Conservation (phyloP, 257 asterid genomes). For the Linderniella brevidens region DNA sequence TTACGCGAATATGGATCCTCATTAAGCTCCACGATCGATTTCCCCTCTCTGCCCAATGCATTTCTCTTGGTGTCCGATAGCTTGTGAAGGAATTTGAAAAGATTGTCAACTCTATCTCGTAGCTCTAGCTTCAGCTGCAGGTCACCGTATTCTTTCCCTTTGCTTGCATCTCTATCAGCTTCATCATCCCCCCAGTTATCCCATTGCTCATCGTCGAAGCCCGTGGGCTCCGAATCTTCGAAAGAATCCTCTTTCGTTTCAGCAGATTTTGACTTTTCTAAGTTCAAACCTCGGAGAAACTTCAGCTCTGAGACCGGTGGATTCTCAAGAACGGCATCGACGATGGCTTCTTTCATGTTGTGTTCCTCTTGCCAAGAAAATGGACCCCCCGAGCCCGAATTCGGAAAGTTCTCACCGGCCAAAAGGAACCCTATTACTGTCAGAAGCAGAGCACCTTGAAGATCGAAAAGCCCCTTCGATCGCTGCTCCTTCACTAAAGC, state of each 20-base stretch:
- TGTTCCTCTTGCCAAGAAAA: conserved; percentile 99
- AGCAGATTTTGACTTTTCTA: conserved; percentile 21
- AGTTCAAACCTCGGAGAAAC: conserved; percentile 55
- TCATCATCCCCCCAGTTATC: conserved; percentile 76
- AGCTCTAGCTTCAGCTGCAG: conserved; percentile 89
- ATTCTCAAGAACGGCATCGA: conserved; percentile 81
- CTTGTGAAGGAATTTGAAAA: conserved; percentile 81
- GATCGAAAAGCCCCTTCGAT: conserved; percentile 45
- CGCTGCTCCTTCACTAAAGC: conserved; percentile 25
- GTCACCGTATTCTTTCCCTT: conserved; percentile 48
- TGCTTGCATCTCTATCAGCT: conserved; percentile 31
- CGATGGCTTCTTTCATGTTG: conserved; percentile 87
- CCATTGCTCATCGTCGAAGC: conserved; percentile 84
- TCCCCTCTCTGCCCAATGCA: conserved; percentile 28
- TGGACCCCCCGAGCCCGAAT: conserved; percentile 81
- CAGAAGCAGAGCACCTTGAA: conserved; percentile 73
- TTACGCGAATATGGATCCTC: conserved; percentile 61
- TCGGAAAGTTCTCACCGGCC: conserved; percentile 93
- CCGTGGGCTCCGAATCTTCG: conserved; percentile 24
- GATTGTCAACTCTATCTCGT: conserved; percentile 74
- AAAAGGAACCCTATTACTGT: conserved; percentile 60
- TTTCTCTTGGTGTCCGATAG: conserved; percentile 44
- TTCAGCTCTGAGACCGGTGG: conserved; percentile 44
- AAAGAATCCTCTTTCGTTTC: conserved; percentile 23
- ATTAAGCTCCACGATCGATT: conserved; percentile 24